phyloP scores from a whole-genome alignment of 192 early-diverging fungal species.

The Entomortierella lignicola region DNA sequence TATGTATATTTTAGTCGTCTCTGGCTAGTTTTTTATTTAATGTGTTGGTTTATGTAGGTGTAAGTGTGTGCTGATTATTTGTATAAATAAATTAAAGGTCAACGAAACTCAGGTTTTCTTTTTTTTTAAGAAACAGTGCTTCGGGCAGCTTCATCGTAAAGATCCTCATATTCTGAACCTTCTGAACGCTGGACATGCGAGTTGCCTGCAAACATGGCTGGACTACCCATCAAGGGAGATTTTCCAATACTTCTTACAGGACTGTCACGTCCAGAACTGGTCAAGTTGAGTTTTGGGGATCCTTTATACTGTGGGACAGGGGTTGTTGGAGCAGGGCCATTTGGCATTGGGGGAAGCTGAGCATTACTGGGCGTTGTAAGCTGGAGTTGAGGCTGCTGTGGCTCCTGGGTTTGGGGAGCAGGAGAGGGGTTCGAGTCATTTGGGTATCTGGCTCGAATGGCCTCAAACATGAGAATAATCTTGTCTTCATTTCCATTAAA shows the following conservation, averaged over 20 bases:
- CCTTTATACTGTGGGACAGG: constrained; percentile 9
- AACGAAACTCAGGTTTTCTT: too few species aligned
- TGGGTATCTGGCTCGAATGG: constrained; percentile 39
- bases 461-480: constrained; percentile 46
- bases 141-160: constrained; percentile 51
- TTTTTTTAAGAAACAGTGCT: constrained; percentile 45
- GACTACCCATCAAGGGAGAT: constrained; percentile 7
- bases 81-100: background rate
- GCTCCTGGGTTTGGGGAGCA: background rate
- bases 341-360: constrained; percentile 12
- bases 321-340: constrained; percentile 2
- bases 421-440: background rate
- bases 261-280: background rate
- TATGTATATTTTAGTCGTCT: too few species aligned
- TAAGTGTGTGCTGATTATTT: constrained; percentile 1
- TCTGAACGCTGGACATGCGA: constrained; percentile 15
- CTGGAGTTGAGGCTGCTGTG: background rate
- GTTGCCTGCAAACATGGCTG: background rate
- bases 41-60: too few species aligned
- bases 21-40: too few species aligned
- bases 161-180: constrained; percentile 45
- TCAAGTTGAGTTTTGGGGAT: background rate
- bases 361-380: background rate
- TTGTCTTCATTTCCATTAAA: constrained; percentile 52
- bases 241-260: constrained; percentile 6